Base-by-base conservation (phyloP, 1,139 yeast species). In the Hemisphaericaspora xylofermentans region DNA sequence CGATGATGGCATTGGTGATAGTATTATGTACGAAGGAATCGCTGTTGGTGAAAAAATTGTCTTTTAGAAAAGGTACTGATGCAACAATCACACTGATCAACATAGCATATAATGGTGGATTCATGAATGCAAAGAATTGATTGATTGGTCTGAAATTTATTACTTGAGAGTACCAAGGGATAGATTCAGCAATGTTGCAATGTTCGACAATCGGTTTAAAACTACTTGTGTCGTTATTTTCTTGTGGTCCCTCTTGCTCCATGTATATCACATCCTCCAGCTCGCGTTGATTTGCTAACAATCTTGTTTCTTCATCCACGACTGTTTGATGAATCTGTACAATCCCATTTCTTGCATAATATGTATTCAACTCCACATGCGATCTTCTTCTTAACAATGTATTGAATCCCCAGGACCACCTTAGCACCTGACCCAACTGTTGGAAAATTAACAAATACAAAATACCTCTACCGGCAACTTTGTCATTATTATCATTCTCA, bases 71-170 rank as follows among this genome's bases (percentile, higher is more conserved):
- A 3, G 95, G 88, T 14, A 88, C 71, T 1, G 94, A 79, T 1
- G 98, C 98, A 41, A 93, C 91, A 19, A 87, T 48, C 15, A 93
- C 81, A 8, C 97, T 83, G 1, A 84, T 63, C 19, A 88, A 62
- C 98, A 93, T 93, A 10, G 98, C 84, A 74, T 89, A 93, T 47
- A 93, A 70, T 8, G 98, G 98, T 9, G 98, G 97, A 62, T 93
- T 93, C 95, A 93, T 88, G 53, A 81, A 81, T 27, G 61, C 54
- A 42, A 73, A 49, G 38, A 78, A 56, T 13, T 51, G 52, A 17
- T 44, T 45, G 9, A 63, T 48, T 2, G 48, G 45, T 6, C 55
- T 50, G 9, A 44, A 40, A 10, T 47, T 33, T 3, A 31, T 21
- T 24, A 49, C 16, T 35, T 14, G 24, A 18, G 27, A 35, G 28